Evolutionary conservation across 257 asterid genomes (phyloP).

Genomic region (Plantago elongata): DNA sequence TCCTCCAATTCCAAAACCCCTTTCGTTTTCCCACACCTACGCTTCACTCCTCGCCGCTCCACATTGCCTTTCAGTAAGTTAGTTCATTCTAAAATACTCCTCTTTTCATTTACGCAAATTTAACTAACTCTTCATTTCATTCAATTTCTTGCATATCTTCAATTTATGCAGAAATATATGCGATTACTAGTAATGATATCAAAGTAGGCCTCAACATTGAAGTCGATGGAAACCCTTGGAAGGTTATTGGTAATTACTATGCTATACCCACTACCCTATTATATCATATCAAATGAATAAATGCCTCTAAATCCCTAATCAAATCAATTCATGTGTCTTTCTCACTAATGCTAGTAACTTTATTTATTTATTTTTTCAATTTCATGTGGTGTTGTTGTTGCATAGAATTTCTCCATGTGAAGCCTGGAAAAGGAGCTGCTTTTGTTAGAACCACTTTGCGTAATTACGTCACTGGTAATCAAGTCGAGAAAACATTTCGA

Average conservation of each 20-base stretch:
- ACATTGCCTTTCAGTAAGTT: conserved; percentile 50
- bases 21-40: conserved; percentile 30
- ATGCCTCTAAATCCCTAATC: too few species aligned
- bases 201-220: conserved; percentile 89
- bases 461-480: conserved; percentile 75
- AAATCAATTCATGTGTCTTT: too few species aligned
- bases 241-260: conserved; percentile 60
- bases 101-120: too few species aligned
- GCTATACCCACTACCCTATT: too few species aligned
- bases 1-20: conserved; percentile 26
- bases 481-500: conserved; percentile 80
- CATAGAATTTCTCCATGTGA: conserved; percentile 95
- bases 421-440: conserved; percentile 98
- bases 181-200: conserved; percentile 83
- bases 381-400: not conserved
- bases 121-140: not conserved
- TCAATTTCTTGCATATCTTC: not conserved
- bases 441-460: conserved; percentile 84
- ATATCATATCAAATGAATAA: too few species aligned
- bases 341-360: too few species aligned
- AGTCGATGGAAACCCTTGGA: conserved; percentile 92
- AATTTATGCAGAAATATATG: conserved; percentile 48
- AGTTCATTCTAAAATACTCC: not conserved
- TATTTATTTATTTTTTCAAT: not conserved
- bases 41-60: conserved; percentile 32